These are phyloP conservation scores for Podila minutissima DNA, from an alignment of 192 early-diverging fungal species.

Conservation along the genomic window DNA sequence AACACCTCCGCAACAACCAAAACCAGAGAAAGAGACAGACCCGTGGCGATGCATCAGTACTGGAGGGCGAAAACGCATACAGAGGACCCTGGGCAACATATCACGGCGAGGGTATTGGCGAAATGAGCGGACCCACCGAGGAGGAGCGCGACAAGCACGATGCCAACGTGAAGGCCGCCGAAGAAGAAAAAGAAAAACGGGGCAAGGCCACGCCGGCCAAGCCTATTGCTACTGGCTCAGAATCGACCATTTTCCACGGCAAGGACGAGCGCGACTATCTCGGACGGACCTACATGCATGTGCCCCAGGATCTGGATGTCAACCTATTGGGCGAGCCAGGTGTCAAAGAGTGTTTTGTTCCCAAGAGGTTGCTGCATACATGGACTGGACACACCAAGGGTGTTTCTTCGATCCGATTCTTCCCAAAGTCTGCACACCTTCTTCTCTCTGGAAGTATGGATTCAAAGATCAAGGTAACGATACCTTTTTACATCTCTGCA, in stretches of 20 bases:
- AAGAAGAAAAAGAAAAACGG: conserved; percentile 48
- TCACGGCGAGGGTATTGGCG: conserved; percentile 80
- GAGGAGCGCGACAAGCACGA: conserved; percentile 63
- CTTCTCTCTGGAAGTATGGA: conserved; percentile 95
- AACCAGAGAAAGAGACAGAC: conserved; percentile 73
- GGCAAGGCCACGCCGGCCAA: conserved; percentile 46
- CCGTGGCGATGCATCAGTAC: conserved; percentile 77
- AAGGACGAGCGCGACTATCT: conserved; percentile 89
- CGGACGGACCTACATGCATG: conserved; percentile 96
- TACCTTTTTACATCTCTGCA: neutral
- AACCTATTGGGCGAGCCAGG: conserved; percentile 81
- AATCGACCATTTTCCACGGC: conserved; percentile 90
- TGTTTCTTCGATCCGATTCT: conserved; percentile 90
- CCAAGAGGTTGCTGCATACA: conserved; percentile 88
- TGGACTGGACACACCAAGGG: conserved; percentile 94
- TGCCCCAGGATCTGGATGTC: conserved; percentile 87
- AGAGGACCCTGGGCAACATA: conserved; percentile 96
- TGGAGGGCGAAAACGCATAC: conserved; percentile 83
- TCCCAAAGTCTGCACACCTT: conserved; percentile 91
- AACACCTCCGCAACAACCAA: conserved; percentile 47
- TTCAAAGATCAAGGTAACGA: conserved; percentile 86
- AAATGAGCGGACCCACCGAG: conserved; percentile 61
- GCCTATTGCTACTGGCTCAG: conserved; percentile 60
- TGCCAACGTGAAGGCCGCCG: conserved; percentile 55
- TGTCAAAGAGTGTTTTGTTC: conserved; percentile 82